phyloP scores from a whole-genome alignment of 2,329 filamentous ascomycete species.

The Phialemonium atrogriseum region DNA sequence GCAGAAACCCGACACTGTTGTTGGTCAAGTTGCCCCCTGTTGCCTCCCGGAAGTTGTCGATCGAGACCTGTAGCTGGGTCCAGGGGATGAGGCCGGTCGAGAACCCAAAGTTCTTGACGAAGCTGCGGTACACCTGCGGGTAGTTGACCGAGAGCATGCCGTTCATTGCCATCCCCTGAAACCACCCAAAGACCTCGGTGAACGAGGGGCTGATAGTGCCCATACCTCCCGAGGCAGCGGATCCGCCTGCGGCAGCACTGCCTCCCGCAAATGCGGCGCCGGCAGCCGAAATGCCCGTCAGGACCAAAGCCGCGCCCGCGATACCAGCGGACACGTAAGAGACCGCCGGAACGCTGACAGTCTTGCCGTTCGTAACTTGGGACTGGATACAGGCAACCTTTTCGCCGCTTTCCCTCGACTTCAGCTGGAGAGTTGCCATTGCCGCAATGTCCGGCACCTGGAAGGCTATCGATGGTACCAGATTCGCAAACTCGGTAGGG shows the following conservation, averaged over 20 bases:
- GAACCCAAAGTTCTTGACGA: conserved; percentile 89
- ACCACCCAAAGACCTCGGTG: conserved; percentile 76
- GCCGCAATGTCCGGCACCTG: conserved; percentile 84
- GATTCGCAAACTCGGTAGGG: conserved; percentile 57
- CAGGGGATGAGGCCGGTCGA: conserved; percentile 78
- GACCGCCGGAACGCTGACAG: conserved; percentile 64
- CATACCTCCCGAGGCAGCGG: conserved; percentile 40
- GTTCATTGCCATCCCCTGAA: conserved; percentile 90
- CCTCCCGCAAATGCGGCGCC: conserved; percentile 48
- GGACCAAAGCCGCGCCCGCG: conserved; percentile 70
- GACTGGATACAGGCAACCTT: conserved; percentile 79
- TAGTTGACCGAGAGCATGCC: conserved; percentile 92
- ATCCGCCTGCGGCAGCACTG: conserved; percentile 40
- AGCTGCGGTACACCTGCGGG: conserved; percentile 80
- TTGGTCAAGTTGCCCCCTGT: conserved; percentile 83
- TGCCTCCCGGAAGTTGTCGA: conserved; percentile 70
- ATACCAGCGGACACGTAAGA: conserved; percentile 79
- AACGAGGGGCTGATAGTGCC: conserved; percentile 74
- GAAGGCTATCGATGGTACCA: conserved; percentile 87
- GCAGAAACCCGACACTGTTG: conserved; percentile 67
- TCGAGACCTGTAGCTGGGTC: conserved; percentile 68
- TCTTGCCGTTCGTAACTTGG: conserved; percentile 79
- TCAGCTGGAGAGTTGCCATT: conserved; percentile 69
- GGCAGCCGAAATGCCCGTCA: conserved; percentile 65
- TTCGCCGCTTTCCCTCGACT: conserved; percentile 45